A percentile compares a stretch with the other conserved stretches of the same genome.
Evolutionary conservation across 1,139 yeast genomes (phyloP).

Genomic region (Candida sanyaensis): DNA sequence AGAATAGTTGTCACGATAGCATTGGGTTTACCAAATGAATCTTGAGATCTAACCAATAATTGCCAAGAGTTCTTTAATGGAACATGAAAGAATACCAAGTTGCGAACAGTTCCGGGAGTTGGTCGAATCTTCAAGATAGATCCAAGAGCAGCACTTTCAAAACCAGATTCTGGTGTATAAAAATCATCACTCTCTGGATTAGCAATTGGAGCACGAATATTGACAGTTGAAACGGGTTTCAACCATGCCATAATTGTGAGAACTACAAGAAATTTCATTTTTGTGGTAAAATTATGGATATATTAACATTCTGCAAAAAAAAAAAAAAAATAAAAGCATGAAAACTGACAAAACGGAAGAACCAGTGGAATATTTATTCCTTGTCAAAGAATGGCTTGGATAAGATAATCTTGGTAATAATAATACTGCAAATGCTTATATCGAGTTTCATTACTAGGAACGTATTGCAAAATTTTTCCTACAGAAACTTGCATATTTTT

Average conservation of each 20-base stretch:
- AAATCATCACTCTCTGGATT: conserved; percentile 24
- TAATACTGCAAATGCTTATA: too few species aligned
- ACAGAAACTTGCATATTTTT: too few species aligned
- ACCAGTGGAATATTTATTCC: too few species aligned
- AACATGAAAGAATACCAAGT: conserved; percentile 14
- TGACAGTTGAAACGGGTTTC: neutral
- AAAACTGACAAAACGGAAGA: too few species aligned
- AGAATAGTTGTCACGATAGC: conserved; percentile 35
- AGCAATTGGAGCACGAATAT: neutral
- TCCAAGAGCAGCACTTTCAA: conserved; percentile 25
- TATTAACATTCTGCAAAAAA: too few species aligned
- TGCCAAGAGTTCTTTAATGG: conserved; percentile 28
- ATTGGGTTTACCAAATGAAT: conserved; percentile 28
- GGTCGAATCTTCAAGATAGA: conserved; percentile 26
- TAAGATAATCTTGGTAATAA: too few species aligned
- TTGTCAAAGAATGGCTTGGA: too few species aligned
- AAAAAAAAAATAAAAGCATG: too few species aligned
- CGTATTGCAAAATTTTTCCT: too few species aligned
- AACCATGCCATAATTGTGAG: neutral
- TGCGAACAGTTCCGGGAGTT: conserved; percentile 22
- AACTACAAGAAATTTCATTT: neutral
- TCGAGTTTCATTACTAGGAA: too few species aligned
- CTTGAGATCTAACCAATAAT: conserved; percentile 32
- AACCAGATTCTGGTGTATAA: conserved; percentile 27
- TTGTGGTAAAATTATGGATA: too few species aligned